Percentiles rank a stretch among this genome's conserved stretches.
These are phyloP conservation scores for Entomortierella lignicola DNA, from an alignment of 192 early-diverging fungal genomes.

Conservation along the genomic window DNA sequence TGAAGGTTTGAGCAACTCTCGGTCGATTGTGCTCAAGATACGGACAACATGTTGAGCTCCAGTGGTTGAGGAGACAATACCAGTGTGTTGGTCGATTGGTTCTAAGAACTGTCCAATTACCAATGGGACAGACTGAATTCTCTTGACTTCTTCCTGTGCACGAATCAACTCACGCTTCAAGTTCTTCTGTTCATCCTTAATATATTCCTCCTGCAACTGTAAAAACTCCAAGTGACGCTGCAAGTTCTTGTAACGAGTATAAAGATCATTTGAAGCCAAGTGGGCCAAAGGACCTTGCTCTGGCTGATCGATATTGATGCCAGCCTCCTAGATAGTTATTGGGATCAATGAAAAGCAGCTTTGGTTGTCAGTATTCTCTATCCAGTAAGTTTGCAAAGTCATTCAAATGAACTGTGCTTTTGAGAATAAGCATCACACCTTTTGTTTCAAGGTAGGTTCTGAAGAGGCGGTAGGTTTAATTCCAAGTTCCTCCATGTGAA, in stretches of 20 bases:
- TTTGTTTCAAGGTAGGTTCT: conserved; percentile 26
- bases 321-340: conserved; percentile 13
- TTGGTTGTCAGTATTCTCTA: neutral
- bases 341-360: neutral
- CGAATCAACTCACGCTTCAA: conserved; percentile 93
- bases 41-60: conserved; percentile 93
- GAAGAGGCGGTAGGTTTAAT: conserved; percentile 24
- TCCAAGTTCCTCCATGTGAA: conserved; percentile 45
- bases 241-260: conserved; percentile 94
- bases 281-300: conserved; percentile 66
- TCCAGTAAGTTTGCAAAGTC: neutral
- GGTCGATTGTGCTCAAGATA: conserved; percentile 96
- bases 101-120: conserved; percentile 99
- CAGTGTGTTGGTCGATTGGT: conserved; percentile 95
- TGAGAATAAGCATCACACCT: conserved; percentile 9
- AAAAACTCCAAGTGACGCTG: conserved; percentile 96
- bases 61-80: conserved; percentile 94
- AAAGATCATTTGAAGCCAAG: conserved; percentile 85
- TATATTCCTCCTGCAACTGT: conserved; percentile 98
- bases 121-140: conserved; percentile 97
- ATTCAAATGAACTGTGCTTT: too few relatives aligned
- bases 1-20: conserved; percentile 95
- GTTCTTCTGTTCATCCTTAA: conserved; percentile 99
- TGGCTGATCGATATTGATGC: conserved; percentile 6
- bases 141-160: conserved; percentile 98